A percentile compares a stretch with the other conserved stretches of the same genome.
phyloP scores from a whole-genome alignment of 495 filamentous ascomycete species.

The Hypoxylon lenormandii region DNA sequence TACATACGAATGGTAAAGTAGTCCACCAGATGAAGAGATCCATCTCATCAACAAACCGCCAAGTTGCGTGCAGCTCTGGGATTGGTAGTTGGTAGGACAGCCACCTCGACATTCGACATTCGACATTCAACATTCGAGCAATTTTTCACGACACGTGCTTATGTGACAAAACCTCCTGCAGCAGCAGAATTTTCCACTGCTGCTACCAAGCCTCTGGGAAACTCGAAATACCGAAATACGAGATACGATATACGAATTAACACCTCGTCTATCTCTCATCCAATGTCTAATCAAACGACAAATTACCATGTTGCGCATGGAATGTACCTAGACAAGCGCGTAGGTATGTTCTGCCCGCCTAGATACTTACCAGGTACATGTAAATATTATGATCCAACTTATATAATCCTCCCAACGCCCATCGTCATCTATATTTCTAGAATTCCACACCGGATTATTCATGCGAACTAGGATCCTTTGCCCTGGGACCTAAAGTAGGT shows the following conservation, averaged over 20 bases:
- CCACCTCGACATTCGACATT: background rate
- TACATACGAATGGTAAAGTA: constrained; percentile 7
- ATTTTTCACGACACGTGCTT: constrained; percentile 1
- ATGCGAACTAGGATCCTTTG: constrained; percentile 3
- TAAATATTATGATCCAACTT: background rate
- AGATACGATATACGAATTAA: background rate
- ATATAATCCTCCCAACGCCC: background rate
- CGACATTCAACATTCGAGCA: background rate
- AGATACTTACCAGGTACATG: background rate
- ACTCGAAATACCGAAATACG: background rate
- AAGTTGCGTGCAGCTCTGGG: too few species aligned
- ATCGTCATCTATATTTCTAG: constrained; percentile 1
- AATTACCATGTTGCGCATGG: background rate
- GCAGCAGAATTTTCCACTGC: background rate
- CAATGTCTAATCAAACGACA: background rate
- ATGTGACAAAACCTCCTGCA: background rate
- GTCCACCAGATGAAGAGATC: background rate
- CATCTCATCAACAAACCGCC: background rate
- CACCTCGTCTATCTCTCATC: background rate
- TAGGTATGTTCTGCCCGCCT: background rate
- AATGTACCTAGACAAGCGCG: background rate
- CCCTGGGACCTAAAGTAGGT: background rate
- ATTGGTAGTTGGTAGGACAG: too few species aligned
- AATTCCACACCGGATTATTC: background rate
- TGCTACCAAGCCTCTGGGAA: background rate